A percentile compares a stretch with the other conserved stretches of the same genome.
phyloP scores from a whole-genome alignment of 192 early-diverging fungal genomes.

The Blastocladiella britannica region DNA sequence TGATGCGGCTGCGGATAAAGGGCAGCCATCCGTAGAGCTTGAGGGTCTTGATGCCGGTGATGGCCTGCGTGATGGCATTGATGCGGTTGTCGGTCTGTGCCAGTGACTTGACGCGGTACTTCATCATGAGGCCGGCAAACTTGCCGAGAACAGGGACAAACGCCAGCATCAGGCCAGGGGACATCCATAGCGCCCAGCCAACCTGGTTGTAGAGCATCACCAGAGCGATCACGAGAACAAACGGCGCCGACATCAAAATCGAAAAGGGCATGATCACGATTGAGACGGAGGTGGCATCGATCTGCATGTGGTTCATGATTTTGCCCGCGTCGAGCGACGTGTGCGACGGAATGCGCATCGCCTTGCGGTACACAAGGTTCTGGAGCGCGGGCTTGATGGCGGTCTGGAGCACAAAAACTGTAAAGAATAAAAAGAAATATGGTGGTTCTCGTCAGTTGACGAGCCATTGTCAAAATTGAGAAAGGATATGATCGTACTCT shows the following conservation, averaged over 20 bases:
- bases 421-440: no score
- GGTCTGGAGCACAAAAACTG: no score
- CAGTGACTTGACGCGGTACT: conserved; percentile 6
- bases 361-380: neutral
- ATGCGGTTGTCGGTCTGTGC: conserved; percentile 26
- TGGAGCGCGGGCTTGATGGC: neutral
- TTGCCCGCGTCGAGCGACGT: neutral
- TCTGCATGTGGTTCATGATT: neutral
- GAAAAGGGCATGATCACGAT: neutral
- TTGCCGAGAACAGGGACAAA: neutral
- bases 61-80: conserved; percentile 45
- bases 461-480: no score
- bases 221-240: neutral
- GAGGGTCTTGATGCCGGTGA: conserved; percentile 51
- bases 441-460: no score
- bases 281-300: neutral
- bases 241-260: neutral
- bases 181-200: neutral
- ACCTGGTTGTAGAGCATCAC: neutral
- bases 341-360: neutral
- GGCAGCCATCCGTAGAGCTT: conserved; percentile 57
- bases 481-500: neutral
- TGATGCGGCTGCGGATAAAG: conserved; percentile 34
- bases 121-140: neutral
- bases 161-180: neutral